Percentiles rank a stretch among this genome's conserved stretches.
phyloP scores from a whole-genome alignment of 352 stramenopile genomes.

The Globisporangium irregulare region DNA sequence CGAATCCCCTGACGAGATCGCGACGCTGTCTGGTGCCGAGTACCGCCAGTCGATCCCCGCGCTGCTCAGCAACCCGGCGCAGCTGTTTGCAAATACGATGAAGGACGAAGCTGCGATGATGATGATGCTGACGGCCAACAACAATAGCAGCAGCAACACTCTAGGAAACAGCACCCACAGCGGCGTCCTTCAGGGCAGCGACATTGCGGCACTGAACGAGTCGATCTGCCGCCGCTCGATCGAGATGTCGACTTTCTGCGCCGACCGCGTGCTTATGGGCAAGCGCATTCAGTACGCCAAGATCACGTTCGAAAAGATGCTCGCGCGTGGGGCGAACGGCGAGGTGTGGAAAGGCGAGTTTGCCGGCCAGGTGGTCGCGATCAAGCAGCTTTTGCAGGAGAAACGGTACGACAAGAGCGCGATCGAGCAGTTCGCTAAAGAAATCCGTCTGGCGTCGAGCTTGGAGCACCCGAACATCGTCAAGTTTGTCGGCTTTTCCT shows the following conservation, averaged over 20 bases:
- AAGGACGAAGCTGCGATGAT: neutral
- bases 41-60: conserved; percentile 5
- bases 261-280: conserved; percentile 18
- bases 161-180: neutral
- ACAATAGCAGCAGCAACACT: neutral
- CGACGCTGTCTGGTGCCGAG: conserved; percentile 4
- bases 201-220: conserved; percentile 17
- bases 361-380: conserved; percentile 22
- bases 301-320: conserved; percentile 17
- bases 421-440: conserved; percentile 29
- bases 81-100: neutral
- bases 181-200: conserved; percentile 3
- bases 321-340: conserved; percentile 25
- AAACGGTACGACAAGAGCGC: conserved; percentile 20
- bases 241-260: conserved; percentile 16
- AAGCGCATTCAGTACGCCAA: conserved; percentile 23
- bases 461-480: conserved; percentile 18
- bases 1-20: neutral
- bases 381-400: conserved; percentile 31
- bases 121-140: neutral
- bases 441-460: conserved; percentile 29
- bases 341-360: conserved; percentile 32
- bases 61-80: conserved; percentile 2
- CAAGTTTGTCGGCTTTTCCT: conserved; percentile 33
- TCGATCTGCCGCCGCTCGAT: conserved; percentile 15